Percentiles rank a stretch among this genome's conserved stretches.
Evolutionary conservation across 345 rosid genomes (phyloP).

Genomic region (Erysimum cheiranthoides): DNA sequence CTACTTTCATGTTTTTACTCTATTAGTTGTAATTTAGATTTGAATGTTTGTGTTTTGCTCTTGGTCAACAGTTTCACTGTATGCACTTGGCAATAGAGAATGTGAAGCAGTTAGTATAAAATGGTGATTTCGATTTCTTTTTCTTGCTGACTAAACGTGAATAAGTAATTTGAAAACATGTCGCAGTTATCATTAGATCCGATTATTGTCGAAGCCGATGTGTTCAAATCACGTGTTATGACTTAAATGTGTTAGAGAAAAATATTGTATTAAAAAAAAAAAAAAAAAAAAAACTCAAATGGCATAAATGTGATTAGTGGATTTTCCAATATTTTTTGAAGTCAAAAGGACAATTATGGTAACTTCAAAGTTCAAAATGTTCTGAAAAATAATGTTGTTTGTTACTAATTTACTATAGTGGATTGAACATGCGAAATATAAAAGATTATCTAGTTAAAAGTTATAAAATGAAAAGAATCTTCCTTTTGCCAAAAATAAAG

Average conservation of each 20-base stretch:
- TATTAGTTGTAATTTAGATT: slow-evolving; percentile 17
- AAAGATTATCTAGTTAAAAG: slow-evolving; percentile 21
- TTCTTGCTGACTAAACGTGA: not conserved
- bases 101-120: slow-evolving; percentile 19
- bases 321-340: slow-evolving; percentile 18
- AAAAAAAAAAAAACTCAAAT: not conserved
- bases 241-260: not conserved
- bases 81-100: slow-evolving; percentile 4
- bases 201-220: not conserved
- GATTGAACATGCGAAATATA: slow-evolving; percentile 22
- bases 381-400: not conserved
- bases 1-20: slow-evolving; percentile 5
- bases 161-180: not conserved
- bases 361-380: slow-evolving; percentile 2
- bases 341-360: slow-evolving; percentile 18
- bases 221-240: not conserved
- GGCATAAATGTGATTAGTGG: slow-evolving; percentile 11
- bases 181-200: not conserved
- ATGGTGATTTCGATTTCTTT: not conserved
- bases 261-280: not conserved
- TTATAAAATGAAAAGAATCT: not conserved
- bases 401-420: no score
- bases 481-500: not conserved
- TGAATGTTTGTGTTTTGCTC: slow-evolving; percentile 30
- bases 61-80: slow-evolving; percentile 20